These are phyloP conservation scores for Hemileia vastatrix DNA, from an alignment of 1,284 basidiomycete genomes.

Conservation along the genomic window DNA sequence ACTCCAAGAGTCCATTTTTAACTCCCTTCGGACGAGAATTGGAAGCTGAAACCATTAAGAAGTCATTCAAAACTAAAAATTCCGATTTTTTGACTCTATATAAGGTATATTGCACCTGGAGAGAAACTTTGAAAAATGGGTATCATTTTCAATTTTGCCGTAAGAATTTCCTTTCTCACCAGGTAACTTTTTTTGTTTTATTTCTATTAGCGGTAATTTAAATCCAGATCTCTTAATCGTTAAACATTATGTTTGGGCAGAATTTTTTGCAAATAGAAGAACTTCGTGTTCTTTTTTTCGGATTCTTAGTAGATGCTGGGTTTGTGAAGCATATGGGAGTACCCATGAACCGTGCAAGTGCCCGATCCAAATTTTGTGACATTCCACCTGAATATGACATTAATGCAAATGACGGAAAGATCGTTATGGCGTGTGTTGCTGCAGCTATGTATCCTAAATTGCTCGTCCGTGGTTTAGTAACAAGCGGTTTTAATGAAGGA, in stretches of 20 bases:
- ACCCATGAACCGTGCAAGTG: constrained; percentile 5
- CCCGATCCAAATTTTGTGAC: constrained; percentile 59
- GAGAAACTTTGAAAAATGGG: constrained; percentile 61
- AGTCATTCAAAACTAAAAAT: constrained; percentile 70
- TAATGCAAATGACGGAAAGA: constrained; percentile 55
- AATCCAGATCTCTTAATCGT: background rate
- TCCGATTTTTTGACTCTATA: constrained; percentile 94
- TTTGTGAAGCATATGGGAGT: background rate
- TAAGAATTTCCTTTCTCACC: constrained; percentile 73
- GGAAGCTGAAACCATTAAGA: constrained; percentile 76
- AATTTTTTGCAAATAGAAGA: constrained; percentile 95
- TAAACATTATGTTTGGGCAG: constrained; percentile 45
- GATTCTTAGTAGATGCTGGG: constrained; percentile 20
- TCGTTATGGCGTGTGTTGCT: constrained; percentile 72
- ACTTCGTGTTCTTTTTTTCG: constrained; percentile 51
- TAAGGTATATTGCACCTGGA: constrained; percentile 81
- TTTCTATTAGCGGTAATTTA: background rate
- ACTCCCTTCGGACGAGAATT: constrained; percentile 78
- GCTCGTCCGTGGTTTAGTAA: constrained; percentile 50
- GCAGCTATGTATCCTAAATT: constrained; percentile 90
- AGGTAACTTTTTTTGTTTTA: constrained; percentile 48
- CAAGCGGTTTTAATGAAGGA: background rate
- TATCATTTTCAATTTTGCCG: constrained; percentile 57
- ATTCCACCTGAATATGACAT: constrained; percentile 64
- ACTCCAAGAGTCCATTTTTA: constrained; percentile 86